Conservation (phyloP, 2,329 filamentous ascomycete species). For the Ceratocystis variospora region DNA sequence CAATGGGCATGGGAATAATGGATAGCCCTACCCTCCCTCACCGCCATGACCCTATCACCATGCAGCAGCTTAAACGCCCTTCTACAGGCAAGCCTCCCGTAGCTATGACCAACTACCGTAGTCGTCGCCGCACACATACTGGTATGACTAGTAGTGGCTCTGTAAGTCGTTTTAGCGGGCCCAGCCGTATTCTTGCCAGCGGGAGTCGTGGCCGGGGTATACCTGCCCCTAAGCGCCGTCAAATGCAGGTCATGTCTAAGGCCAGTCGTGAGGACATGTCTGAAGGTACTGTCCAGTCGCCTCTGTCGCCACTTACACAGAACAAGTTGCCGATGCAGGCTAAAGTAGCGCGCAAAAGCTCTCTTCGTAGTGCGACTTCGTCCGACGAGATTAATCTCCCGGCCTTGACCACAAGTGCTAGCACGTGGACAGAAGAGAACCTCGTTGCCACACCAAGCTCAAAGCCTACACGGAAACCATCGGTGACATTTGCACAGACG, state of each 20-base stretch:
- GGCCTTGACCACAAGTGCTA: constrained; percentile 8
- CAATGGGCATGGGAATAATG: constrained; percentile 24
- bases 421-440: constrained; percentile 15
- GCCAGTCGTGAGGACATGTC: constrained; percentile 17
- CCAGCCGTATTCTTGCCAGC: not conserved
- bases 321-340: too few relatives aligned
- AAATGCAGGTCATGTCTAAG: constrained; percentile 16
- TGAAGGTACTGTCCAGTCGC: not conserved
- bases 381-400: constrained; percentile 7
- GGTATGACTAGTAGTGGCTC: constrained; percentile 14
- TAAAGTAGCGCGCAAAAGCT: constrained; percentile 1
- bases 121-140: constrained; percentile 12
- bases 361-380: not conserved
- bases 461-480: constrained; percentile 12
- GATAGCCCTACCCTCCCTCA: constrained; percentile 25
- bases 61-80: not conserved
- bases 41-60: not conserved
- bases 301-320: not conserved
- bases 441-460: not conserved
- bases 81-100: not conserved
- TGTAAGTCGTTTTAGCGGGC: constrained; percentile 8
- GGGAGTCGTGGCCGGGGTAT: not conserved
- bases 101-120: constrained; percentile 1
- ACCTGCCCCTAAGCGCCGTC: constrained; percentile 6
- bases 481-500: constrained; percentile 18